Base-by-base conservation (phyloP, 176 grass and related monocot genomes). In the Eragrostis curvula region DNA sequence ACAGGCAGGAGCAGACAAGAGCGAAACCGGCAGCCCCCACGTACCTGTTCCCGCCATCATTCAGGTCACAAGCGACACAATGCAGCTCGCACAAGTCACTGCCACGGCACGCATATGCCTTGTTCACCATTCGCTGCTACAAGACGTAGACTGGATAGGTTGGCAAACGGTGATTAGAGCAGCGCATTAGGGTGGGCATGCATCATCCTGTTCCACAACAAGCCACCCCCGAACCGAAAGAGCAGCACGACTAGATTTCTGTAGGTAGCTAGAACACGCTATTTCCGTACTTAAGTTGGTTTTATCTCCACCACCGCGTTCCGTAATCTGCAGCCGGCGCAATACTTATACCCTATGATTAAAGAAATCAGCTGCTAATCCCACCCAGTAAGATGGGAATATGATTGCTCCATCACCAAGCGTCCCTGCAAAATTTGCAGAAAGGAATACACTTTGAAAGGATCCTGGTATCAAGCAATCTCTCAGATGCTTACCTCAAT, bases 401-500 rank as follows among this genome's bases (percentile, higher is more conserved):
- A 61, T 56, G 39, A 77, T n/a, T 71, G 57, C 48, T 89, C 59
- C 50, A 60, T 49, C 68, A 45, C 73, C 57, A 50, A 71, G 59
- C 21, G 68, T 8, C 58, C 46, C 57, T 18, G 3, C 53, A 25
- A 79, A 63, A 70, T 30, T 41, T 79, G 17, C 57, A 66, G 3
- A 27, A 6, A 24, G 24, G 23, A 66, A 24, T 39, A 80, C 36
- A 24, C 29, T 21, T 27, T 10, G 21, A 23, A 72, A 24, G 23
- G 27, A 61, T 12, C 27, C 46, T 29, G 32, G 72, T 57, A 64
- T 67, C 21, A 50, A 84, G 55, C 70, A 61, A 42, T 2, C 32
- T 73, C 30, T 77, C 73, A 53, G 73, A 72, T 47, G 75, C 42
- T 83, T 77, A 72, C 79, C 72, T 80, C 79, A 68, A 42, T 59